phyloP scores from a whole-genome alignment of 257 asterid species.

The Vinca minor region DNA sequence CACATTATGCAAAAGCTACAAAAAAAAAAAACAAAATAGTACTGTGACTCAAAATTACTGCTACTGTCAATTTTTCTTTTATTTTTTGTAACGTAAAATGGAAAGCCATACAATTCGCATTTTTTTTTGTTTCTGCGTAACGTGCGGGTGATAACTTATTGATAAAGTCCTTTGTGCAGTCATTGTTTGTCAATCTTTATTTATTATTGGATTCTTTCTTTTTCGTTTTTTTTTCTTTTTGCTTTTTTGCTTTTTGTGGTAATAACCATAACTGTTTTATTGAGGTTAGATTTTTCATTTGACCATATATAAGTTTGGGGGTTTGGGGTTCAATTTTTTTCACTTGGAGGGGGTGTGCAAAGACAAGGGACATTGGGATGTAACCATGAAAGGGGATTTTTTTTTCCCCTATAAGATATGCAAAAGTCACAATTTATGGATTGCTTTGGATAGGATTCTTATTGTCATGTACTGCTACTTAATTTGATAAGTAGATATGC shows the following conservation, averaged over 20 bases:
- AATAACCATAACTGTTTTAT: neutral
- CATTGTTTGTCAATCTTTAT: neutral
- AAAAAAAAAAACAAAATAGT: slow-evolving; percentile 3
- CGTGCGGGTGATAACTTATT: neutral
- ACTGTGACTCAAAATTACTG: neutral
- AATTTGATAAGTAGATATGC: no score
- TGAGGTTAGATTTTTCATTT: neutral
- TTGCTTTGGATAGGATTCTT: neutral
- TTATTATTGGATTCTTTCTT: no score
- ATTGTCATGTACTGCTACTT: neutral
- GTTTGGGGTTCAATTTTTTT: neutral
- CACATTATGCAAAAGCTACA: no score
- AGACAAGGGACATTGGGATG: neutral
- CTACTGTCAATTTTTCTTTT: no score
- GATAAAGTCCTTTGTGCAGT: neutral
- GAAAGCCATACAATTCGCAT: slow-evolving; percentile 10
- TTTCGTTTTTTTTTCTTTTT: neutral
- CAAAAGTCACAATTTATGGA: neutral
- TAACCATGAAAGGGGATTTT: neutral
- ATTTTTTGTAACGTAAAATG: slow-evolving; percentile 2
- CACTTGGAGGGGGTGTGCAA: neutral
- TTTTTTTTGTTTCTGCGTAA: slow-evolving; percentile 6
- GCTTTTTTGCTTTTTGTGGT: neutral
- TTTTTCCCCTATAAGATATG: no score
- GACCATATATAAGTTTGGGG: neutral